phyloP scores from a whole-genome alignment of 2,329 filamentous ascomycete species.

The Camillea tinctor region DNA sequence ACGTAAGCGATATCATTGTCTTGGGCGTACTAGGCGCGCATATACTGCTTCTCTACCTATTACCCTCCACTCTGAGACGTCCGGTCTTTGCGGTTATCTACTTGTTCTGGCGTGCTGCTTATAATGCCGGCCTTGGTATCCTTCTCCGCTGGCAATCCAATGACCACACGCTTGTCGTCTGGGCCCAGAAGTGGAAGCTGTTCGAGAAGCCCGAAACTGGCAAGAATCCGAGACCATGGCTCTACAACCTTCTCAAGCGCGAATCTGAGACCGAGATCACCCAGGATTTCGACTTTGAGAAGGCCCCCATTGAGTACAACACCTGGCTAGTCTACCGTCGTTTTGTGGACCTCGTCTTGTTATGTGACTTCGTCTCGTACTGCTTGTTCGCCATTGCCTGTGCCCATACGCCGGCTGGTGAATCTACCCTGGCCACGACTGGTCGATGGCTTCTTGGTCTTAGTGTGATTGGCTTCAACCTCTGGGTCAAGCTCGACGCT shows the following conservation, averaged over 20 bases:
- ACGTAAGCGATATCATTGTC: conserved; percentile 80
- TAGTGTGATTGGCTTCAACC: conserved; percentile 82
- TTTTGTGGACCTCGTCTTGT: conserved; percentile 92
- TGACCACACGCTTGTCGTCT: conserved; percentile 79
- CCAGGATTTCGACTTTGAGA: conserved; percentile 88
- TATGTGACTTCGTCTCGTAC: conserved; percentile 98
- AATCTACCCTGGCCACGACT: conserved; percentile 66
- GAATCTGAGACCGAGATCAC: conserved; percentile 95
- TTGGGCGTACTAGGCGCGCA: conserved; percentile 75
- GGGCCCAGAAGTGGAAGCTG: conserved; percentile 81
- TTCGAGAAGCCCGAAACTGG: conserved; percentile 83
- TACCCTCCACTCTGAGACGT: conserved; percentile 68
- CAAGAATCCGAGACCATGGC: conserved; percentile 75
- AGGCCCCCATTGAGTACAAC: conserved; percentile 96
- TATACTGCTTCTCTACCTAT: conserved; percentile 68
- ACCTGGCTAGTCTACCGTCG: conserved; percentile 96
- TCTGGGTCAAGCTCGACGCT: conserved; percentile 98
- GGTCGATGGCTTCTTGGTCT: conserved; percentile 79
- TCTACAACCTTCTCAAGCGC: conserved; percentile 80
- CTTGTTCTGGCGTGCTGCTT: conserved; percentile 86
- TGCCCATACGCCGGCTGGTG: conserved; percentile 69
- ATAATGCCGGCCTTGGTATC: conserved; percentile 92
- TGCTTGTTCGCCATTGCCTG: conserved; percentile 93
- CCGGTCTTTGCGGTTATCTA: conserved; percentile 82
- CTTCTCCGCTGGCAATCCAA: conserved; percentile 88